Evolutionary conservation across 805 yeast genomes (phyloP), one percentile per base, ranked within the genome.

Genomic region (Peterozyma xylosa): DNA sequence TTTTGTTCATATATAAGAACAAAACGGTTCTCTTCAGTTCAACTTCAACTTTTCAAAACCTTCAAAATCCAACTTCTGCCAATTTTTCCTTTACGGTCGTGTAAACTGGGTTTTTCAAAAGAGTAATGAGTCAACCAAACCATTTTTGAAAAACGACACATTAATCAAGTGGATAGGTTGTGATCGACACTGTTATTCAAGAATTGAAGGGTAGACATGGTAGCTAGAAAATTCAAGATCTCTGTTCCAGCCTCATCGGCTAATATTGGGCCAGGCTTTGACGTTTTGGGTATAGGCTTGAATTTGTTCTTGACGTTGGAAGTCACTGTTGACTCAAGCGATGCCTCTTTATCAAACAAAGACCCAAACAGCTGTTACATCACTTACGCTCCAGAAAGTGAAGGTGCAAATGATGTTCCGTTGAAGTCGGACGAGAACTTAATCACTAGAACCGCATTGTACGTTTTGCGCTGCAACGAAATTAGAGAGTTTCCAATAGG

Each of bases 211-310:
- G 27, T 21, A 21, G 27, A 21, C 7, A 21, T 21, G 27, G 27
- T 21, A 5, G 27, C 27, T 21, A 71, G 78, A 48, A 67, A 71
- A 43, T 83, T 83, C 62, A 62, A 60, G 37, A 75, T 87, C 53
- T 78, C 76, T 43, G 93, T 91, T 14, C 99, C 99, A 3, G 96
- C 98, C 6, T 90, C 98, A 5, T 86, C 96, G 41, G 99, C 99
- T 56, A 93, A 93, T 57, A 91, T 93, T 42, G 99, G 99, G 9
- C 99, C 99, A 9, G 99, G 99, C 1, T 93, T 91, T 58, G 99
- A 93, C 63, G 99, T 93, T 6, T 68, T 93, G 42, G 99, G 99
- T 18, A 82, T 93, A 35, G 96, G 96, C 38, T 72, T 93, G 51
- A 74, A 84, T 49, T 67, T 89, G 41, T 88, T 68, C 57, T 69